Evolutionary conservation across 1,284 basidiomycete genomes (phyloP).

Genomic region (Sutorius eximius): DNA sequence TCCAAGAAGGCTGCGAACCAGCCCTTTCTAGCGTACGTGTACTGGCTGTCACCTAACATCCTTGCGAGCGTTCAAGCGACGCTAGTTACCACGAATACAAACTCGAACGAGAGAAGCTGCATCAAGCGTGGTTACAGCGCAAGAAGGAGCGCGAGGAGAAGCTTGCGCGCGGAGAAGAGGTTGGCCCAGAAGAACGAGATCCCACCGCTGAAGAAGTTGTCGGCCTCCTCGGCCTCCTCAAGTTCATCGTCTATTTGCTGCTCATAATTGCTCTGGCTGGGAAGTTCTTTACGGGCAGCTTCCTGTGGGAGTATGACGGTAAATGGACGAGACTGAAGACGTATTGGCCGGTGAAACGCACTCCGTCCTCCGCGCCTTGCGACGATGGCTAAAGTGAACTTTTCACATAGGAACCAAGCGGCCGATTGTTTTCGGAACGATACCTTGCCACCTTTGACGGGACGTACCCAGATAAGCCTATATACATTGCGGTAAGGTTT

Average conservation of each 20-base stretch:
- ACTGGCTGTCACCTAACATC: background rate
- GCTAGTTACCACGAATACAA: conserved; percentile 69
- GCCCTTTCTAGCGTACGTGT: conserved; percentile 75
- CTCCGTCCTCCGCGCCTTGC: background rate
- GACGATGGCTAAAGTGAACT: conserved; percentile 6
- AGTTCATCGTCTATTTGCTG: conserved; percentile 60
- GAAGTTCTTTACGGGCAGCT: conserved; percentile 80
- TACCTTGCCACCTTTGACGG: conserved; percentile 79
- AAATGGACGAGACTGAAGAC: conserved; percentile 58
- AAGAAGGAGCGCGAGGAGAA: conserved; percentile 71
- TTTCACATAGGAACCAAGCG: conserved; percentile 44
- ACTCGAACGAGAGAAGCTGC: conserved; percentile 57
- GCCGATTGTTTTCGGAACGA: conserved; percentile 73
- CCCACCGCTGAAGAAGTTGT: conserved; percentile 69
- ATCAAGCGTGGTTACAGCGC: conserved; percentile 66
- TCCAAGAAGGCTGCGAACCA: conserved; percentile 75
- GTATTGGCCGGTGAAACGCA: conserved; percentile 56
- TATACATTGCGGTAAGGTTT: conserved; percentile 79
- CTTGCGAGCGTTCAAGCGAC: conserved; percentile 12
- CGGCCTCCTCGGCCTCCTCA: conserved; percentile 62
- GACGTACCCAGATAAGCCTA: conserved; percentile 59
- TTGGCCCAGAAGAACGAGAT: conserved; percentile 69
- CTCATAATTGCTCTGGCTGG: conserved; percentile 61
- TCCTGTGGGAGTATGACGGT: conserved; percentile 73
- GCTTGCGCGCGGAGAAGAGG: conserved; percentile 69